Evolutionary conservation across 1,139 yeast species (phyloP).

Genomic region (Debaryomycetaceae sp.): DNA sequence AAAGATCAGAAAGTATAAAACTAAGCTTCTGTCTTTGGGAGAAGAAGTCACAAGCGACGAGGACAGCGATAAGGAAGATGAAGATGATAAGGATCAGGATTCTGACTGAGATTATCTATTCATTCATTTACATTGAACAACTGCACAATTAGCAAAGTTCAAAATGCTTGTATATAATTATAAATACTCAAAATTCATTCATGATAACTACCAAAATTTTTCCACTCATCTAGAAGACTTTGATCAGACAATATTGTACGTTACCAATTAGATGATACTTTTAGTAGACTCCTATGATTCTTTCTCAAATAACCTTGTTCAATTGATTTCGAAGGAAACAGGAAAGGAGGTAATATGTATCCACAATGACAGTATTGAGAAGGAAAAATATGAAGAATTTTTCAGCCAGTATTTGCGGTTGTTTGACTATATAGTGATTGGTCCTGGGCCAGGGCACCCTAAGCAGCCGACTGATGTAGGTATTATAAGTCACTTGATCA

Average conservation of each 20-base stretch:
- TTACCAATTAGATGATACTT: slow-evolving; percentile 44
- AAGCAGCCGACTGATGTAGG: slow-evolving; percentile 64
- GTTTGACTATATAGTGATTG: slow-evolving; percentile 81
- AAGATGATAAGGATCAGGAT: slow-evolving; percentile 22
- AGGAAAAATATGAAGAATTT: slow-evolving; percentile 30
- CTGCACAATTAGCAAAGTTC: too few relatives aligned
- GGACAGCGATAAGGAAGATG: slow-evolving; percentile 37
- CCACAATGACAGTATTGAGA: slow-evolving; percentile 65
- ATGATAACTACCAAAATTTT: background rate
- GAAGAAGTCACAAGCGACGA: slow-evolving; percentile 47
- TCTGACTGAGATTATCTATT: slow-evolving; percentile 1
- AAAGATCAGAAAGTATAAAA: slow-evolving; percentile 56
- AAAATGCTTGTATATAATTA: background rate
- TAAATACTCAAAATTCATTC: background rate
- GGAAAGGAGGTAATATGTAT: slow-evolving; percentile 60
- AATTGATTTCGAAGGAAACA: slow-evolving; percentile 55
- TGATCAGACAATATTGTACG: too few relatives aligned
- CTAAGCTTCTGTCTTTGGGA: slow-evolving; percentile 47
- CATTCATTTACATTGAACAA: background rate
- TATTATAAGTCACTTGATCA: slow-evolving; percentile 55
- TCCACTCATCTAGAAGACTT: too few relatives aligned
- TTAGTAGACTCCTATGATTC: slow-evolving; percentile 94
- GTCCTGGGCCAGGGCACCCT: slow-evolving; percentile 98
- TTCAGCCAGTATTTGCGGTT: slow-evolving; percentile 35
- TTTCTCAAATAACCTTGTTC: slow-evolving; percentile 77